phyloP scores from a whole-genome alignment of 139 green algal species.

The Axilococcus clingmanii region DNA sequence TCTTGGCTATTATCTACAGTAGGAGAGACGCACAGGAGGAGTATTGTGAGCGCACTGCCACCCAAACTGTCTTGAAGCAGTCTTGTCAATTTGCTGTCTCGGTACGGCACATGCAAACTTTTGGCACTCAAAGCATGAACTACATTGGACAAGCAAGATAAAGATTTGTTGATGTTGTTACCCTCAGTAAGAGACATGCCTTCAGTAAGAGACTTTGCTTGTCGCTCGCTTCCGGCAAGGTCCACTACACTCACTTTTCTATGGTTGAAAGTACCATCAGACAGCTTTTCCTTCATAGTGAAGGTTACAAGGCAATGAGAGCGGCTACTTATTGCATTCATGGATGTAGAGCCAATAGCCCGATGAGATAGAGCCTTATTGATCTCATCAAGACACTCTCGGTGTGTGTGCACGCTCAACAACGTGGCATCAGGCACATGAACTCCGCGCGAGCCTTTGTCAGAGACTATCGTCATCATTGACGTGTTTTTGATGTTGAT shows the following conservation, averaged over 20 bases:
- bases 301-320: constrained; percentile 66
- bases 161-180: constrained; percentile 70
- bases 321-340: constrained; percentile 43
- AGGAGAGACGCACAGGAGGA: constrained; percentile 77
- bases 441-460: background rate
- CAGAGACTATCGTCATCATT: constrained; percentile 40
- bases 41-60: constrained; percentile 47
- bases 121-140: constrained; percentile 61
- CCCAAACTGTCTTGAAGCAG: constrained; percentile 73
- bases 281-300: constrained; percentile 31
- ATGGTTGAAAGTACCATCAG: constrained; percentile 28
- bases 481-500: constrained; percentile 45
- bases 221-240: constrained; percentile 63
- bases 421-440: constrained; percentile 24
- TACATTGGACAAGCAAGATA: constrained; percentile 62
- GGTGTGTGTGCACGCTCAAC: constrained; percentile 36
- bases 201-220: constrained; percentile 45
- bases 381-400: constrained; percentile 48
- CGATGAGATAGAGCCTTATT: constrained; percentile 28
- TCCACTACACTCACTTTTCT: constrained; percentile 71
- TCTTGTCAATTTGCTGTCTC: constrained; percentile 51
- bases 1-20: constrained; percentile 46
- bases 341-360: constrained; percentile 14
- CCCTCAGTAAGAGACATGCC: constrained; percentile 52
- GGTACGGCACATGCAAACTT: constrained; percentile 25